Evolutionary conservation across 2,329 filamentous ascomycete species (phyloP), one percentile per base, ranked within the genome.

Genomic region (Orbilia javanica): DNA sequence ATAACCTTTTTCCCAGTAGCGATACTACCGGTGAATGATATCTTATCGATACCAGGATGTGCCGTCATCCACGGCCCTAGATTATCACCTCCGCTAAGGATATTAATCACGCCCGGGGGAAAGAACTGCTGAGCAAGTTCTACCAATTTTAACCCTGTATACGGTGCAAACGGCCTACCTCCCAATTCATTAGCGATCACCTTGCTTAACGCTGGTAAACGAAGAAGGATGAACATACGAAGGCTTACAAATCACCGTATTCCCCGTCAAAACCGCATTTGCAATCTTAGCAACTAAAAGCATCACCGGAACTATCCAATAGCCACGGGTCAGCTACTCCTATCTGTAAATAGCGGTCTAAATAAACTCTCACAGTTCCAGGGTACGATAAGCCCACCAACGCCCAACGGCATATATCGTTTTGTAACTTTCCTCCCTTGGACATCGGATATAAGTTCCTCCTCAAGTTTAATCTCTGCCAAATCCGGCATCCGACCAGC

Each of bases 71-170:
- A 86, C 0, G 87, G 88, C 2, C 90, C 90, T 4, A 91, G 86
- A 48, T 85, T 84, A 80, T 91, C 89, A 64, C 88, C 88, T 6
- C 89, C 90, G 64, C 87, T 87, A 1, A 91, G 83, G 0, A 85
- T 87, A 81, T 91, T 89, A 1, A 91, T 82, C n/a, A 91, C 88
- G 42, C 90, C 90, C 0, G 88, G 86, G 1, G 89, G 89, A 83
- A 91, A 88, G 83, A 90, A 84, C 22, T 86, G 82, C 71, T 88
- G 85, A 0, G 86, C 88, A 1, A 91, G 82, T 82, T 91, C 89
- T 11, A 85, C 87, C n/a, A 90, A 81, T 83, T 91, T 91, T 42
- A 92, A 84, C 3, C 84, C 84, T 1, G 85, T 86, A 82, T 89
- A 90, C 0, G 88, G 88, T 0, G 88, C 89, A 82, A 87, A 89